Percentiles rank a stretch among this genome's conserved stretches.
Conservation (phyloP, 192 early-diverging fungal genomes). For the Irineochytrium annulatum region DNA sequence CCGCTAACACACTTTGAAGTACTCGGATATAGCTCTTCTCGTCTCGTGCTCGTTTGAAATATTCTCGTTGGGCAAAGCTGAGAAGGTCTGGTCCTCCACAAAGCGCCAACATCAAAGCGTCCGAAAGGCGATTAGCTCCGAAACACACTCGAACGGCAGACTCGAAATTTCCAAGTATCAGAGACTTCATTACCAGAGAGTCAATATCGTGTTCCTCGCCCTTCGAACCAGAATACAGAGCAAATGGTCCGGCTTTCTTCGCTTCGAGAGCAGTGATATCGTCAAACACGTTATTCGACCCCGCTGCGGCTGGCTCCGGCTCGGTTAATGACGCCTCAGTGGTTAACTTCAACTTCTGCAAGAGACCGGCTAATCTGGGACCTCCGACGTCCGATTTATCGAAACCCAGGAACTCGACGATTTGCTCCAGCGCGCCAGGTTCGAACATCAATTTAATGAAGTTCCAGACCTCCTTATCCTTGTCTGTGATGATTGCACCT, state of each 20-base stretch:
- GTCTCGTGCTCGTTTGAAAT: constrained; percentile 70
- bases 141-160: constrained; percentile 86
- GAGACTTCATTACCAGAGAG: constrained; percentile 73
- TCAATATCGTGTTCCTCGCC: constrained; percentile 69
- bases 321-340: constrained; percentile 2
- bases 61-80: constrained; percentile 70
- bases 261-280: constrained; percentile 26
- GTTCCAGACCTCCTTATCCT: constrained; percentile 62
- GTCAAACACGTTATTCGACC: constrained; percentile 17
- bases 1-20: constrained; percentile 73
- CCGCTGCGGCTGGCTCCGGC: constrained; percentile 18
- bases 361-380: constrained; percentile 46
- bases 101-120: constrained; percentile 83
- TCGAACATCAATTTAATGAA: constrained; percentile 83
- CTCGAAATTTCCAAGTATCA: constrained; percentile 91
- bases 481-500: constrained; percentile 21
- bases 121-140: constrained; percentile 72
- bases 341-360: constrained; percentile 40
- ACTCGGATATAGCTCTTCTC: constrained; percentile 79
- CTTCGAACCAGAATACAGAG: constrained; percentile 25
- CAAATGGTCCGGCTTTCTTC: constrained; percentile 32
- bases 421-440: constrained; percentile 68
- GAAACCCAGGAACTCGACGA: constrained; percentile 88
- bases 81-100: constrained; percentile 78
- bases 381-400: constrained; percentile 52